phyloP scores from a whole-genome alignment of 257 asterid species.

The Przewalskia tangutica region DNA sequence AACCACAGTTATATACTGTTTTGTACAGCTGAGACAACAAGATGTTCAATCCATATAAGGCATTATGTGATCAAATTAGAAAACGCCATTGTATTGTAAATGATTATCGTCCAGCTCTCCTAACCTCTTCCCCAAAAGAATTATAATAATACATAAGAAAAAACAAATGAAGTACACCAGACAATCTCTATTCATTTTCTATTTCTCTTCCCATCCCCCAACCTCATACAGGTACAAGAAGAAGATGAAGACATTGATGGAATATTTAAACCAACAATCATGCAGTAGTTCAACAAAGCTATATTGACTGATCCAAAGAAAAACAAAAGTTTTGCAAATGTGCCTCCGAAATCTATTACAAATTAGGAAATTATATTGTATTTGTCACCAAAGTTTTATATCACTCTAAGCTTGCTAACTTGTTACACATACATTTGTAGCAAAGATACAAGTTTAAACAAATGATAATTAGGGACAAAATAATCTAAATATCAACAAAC shows the following conservation, averaged over 20 bases:
- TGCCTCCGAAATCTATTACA: background rate
- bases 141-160: background rate
- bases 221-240: background rate
- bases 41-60: background rate
- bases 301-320: background rate
- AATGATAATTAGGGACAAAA: background rate
- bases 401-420: background rate
- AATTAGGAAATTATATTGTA: background rate
- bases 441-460: background rate
- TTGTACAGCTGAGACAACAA: background rate
- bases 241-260: background rate
- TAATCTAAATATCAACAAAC: background rate
- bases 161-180: background rate
- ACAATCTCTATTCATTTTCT: background rate
- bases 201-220: background rate
- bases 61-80: background rate
- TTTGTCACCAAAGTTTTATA: background rate
- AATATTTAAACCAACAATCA: background rate
- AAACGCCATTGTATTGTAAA: background rate
- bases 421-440: background rate
- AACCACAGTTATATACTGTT: conserved; percentile 6
- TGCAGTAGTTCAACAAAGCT: background rate
- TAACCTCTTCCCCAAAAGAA: background rate
- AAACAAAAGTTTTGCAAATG: background rate
- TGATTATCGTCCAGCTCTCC: background rate